phyloP scores from a whole-genome alignment of 2,329 filamentous ascomycete species.

The Aspergillus proliferans region DNA sequence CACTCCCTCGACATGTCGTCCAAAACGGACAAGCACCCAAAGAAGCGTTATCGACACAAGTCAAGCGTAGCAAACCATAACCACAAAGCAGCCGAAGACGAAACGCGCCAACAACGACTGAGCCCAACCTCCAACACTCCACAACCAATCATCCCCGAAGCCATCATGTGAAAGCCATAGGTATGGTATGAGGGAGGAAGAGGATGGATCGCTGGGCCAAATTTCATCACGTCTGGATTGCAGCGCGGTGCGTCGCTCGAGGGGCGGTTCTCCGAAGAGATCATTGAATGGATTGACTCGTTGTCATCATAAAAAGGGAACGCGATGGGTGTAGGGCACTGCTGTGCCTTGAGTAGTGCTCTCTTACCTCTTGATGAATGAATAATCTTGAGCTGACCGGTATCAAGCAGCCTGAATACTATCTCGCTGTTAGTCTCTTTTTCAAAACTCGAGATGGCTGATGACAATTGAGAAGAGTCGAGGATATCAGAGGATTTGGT shows the following conservation, averaged over 20 bases:
- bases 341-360: conserved; percentile 5
- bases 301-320: conserved; percentile 49
- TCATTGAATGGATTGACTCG: conserved; percentile 60
- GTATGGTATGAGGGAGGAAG: conserved; percentile 43
- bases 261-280: conserved; percentile 36
- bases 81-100: conserved; percentile 8
- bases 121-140: conserved; percentile 27
- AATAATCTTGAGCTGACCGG: neutral
- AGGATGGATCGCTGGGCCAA: conserved; percentile 17
- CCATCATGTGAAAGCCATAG: conserved; percentile 16
- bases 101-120: conserved; percentile 18
- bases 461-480: conserved; percentile 5
- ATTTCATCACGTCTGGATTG: neutral
- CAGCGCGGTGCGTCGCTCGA: conserved; percentile 15
- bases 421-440: conserved; percentile 3
- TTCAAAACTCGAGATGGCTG: conserved; percentile 7
- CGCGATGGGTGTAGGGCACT: neutral
- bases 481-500: conserved; percentile 47
- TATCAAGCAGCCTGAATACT: neutral
- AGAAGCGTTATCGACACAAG: conserved; percentile 27
- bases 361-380: conserved; percentile 14
- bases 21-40: conserved; percentile 33
- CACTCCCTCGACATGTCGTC: conserved; percentile 22
- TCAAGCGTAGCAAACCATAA: conserved; percentile 22
- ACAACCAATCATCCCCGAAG: conserved; percentile 40